Conservation (phyloP, 345 rosid genomes). For the Gossypium mustelinum region DNA sequence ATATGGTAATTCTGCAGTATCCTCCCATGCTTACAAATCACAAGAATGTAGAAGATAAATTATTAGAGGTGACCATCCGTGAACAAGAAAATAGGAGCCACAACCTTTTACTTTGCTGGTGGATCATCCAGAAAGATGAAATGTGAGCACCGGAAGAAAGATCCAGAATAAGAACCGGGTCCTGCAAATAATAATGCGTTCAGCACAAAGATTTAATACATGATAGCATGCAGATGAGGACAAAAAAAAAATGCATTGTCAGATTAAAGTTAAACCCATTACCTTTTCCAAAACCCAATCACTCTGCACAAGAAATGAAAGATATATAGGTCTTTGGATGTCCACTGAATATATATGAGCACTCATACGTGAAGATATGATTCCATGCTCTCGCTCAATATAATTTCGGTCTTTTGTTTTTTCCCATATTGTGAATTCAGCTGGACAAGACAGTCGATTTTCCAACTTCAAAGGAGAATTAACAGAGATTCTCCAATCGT, state of each 20-base stretch:
- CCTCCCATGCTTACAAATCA: background rate
- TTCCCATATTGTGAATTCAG: constrained; percentile 86
- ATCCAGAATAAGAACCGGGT: constrained; percentile 74
- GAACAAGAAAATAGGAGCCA: constrained; percentile 19
- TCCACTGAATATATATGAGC: constrained; percentile 71
- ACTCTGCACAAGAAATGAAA: constrained; percentile 69
- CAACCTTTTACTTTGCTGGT: constrained; percentile 93
- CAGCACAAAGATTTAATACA: background rate
- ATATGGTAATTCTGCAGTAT: background rate
- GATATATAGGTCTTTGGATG: constrained; percentile 68
- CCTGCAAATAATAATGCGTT: constrained; percentile 44
- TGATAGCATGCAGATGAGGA: constrained; percentile 7
- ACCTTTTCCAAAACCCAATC: constrained; percentile 98
- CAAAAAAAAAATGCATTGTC: background rate
- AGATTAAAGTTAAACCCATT: constrained; percentile 5
- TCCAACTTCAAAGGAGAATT: constrained; percentile 88
- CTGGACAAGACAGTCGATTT: constrained; percentile 88
- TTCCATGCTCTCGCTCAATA: constrained; percentile 61
- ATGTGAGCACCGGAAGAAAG: constrained; percentile 58
- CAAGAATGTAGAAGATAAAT: background rate
- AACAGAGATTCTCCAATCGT: constrained; percentile 90
- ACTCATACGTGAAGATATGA: constrained; percentile 53
- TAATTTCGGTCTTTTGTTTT: constrained; percentile 66
- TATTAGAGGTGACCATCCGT: constrained; percentile 3
- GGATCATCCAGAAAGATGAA: constrained; percentile 92